These are phyloP conservation scores for Litsea cubeba DNA, from an alignment of 164 flowering plant genomes.

Conservation along the genomic window DNA sequence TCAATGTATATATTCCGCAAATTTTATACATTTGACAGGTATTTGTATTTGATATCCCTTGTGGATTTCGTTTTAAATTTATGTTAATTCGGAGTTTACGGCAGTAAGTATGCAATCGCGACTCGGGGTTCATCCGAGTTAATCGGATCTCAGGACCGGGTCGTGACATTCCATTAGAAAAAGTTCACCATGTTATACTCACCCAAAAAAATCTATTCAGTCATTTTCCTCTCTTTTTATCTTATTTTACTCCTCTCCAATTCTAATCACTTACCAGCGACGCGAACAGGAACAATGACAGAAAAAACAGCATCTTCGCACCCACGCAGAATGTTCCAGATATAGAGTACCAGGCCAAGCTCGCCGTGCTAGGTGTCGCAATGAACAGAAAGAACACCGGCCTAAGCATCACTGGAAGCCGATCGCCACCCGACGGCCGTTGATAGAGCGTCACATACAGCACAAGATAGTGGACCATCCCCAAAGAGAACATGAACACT, in stretches of 20 bases:
- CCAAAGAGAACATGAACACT: slow-evolving; percentile 27
- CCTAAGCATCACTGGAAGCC: slow-evolving; percentile 17
- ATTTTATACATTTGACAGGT: too few species aligned
- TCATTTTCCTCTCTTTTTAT: background rate
- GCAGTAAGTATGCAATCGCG: too few species aligned
- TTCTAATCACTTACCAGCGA: slow-evolving; percentile 22
- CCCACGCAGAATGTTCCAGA: slow-evolving; percentile 17
- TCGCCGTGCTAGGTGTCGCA: slow-evolving; percentile 32
- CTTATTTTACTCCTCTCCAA: background rate
- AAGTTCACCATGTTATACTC: too few species aligned
- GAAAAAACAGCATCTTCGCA: slow-evolving; percentile 28
- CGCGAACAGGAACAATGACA: slow-evolving; percentile 24
- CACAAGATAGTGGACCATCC: slow-evolving; percentile 26
- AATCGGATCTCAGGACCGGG: too few species aligned
- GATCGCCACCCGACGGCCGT: slow-evolving; percentile 12
- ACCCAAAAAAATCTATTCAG: background rate
- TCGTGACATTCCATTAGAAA: too few species aligned
- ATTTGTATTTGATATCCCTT: too few species aligned
- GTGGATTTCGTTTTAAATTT: too few species aligned
- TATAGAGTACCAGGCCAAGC: slow-evolving; percentile 29
- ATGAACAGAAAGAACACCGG: slow-evolving; percentile 28
- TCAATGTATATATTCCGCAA: too few species aligned
- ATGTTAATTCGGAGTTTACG: too few species aligned
- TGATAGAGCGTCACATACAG: slow-evolving; percentile 30
- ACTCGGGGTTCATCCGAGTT: too few species aligned